Conservation (phyloP, 2,329 filamentous ascomycete species). For the Myotisia sp. region DNA sequence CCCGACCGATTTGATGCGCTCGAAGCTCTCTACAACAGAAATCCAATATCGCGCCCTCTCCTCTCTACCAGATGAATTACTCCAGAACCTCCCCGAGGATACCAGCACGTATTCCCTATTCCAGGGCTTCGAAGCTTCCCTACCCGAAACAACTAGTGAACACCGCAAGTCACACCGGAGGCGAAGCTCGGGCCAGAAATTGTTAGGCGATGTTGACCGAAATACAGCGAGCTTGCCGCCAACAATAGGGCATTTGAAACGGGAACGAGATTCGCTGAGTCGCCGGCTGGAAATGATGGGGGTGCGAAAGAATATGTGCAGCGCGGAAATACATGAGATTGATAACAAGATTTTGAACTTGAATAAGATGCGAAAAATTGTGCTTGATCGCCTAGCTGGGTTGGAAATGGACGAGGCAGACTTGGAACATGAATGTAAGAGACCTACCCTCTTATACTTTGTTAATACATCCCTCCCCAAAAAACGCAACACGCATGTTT, state of each 20-base stretch:
- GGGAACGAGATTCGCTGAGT: conserved; percentile 64
- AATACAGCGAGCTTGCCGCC: conserved; percentile 44
- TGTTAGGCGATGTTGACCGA: conserved; percentile 49
- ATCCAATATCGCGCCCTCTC: conserved; percentile 88
- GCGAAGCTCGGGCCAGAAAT: conserved; percentile 58
- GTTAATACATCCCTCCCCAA: neutral
- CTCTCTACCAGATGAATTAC: conserved; percentile 77
- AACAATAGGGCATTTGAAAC: conserved; percentile 58
- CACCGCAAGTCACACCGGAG: conserved; percentile 55
- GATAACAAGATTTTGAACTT: conserved; percentile 94
- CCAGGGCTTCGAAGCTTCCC: conserved; percentile 84
- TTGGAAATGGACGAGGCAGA: conserved; percentile 84
- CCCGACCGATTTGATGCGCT: conserved; percentile 86
- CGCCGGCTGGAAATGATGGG: conserved; percentile 83
- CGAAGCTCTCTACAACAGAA: conserved; percentile 75
- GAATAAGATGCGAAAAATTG: conserved; percentile 80
- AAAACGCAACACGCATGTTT: conserved; percentile 1
- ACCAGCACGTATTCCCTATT: conserved; percentile 84
- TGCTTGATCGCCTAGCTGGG: conserved; percentile 69
- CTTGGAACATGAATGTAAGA: conserved; percentile 73
- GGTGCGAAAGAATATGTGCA: conserved; percentile 93
- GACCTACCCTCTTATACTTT: neutral
- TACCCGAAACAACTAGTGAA: conserved; percentile 54
- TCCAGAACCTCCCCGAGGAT: conserved; percentile 75
- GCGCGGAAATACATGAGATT: conserved; percentile 87